Base-by-base conservation (phyloP, 176 grass and related monocot genomes). In the Triticum monococcum region DNA sequence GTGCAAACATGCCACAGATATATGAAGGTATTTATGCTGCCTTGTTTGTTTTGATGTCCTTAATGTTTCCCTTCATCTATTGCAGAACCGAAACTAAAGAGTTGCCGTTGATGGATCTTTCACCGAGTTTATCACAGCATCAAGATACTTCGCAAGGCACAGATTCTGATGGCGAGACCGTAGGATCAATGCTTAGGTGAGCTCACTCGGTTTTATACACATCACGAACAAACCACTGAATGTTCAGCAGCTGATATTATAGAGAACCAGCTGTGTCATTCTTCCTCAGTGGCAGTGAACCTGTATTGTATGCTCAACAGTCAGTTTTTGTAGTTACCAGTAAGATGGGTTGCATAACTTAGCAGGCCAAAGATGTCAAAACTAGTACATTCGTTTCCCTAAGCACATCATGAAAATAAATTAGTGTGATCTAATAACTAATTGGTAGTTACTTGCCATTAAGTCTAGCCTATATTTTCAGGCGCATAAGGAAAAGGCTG, bases 121-220 rank as follows among this genome's bases (percentile, higher is more conserved):
- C 52, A 81, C 30, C 30, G 26, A 83, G 37, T 40, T 9, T 40
- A 40, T 40, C 37, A 40, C 37, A 40, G 2, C 37, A 40, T 40
- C 37, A 40, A 56, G 91, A 90, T 75, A 43, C 28, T 91, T 77
- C 22, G 64, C 59, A 64, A 69, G 83, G 83, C 6, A 28, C 35
- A 62, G 62, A 88, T 83, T 93, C 91, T 86, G 91, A 95, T 64
- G 60, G 86, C 68, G 86, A 85, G 28, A 84, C 86, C 22, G 87
- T 95, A 71, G 37, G 79, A 36, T 91, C 93, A 75, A 59, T 98
- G 81, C 68, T 89, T 82, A 90, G 93, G 95, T 98, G 89, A 91
- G 70, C 62, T 52, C 30, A 71, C 75, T 85, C 77, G 35, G 69
- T 70, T 88, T 68, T 67, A 48, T 71, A 74, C 81, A 68, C 35